Conservation (phyloP, 1,284 basidiomycete genomes). For the Rhodotorula sp. region DNA sequence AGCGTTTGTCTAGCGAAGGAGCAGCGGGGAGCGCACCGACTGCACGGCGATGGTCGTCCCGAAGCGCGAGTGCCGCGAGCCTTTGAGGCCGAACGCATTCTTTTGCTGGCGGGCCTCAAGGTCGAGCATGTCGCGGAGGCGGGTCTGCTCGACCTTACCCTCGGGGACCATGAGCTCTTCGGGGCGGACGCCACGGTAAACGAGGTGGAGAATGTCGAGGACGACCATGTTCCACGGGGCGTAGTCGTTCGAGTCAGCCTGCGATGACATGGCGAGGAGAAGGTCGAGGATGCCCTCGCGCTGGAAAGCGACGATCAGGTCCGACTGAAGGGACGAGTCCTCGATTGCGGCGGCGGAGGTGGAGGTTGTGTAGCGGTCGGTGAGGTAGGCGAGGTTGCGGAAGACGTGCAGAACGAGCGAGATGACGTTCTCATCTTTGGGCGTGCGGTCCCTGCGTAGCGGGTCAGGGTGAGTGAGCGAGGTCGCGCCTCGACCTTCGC, state of each 20-base stretch:
- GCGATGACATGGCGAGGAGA: conserved; percentile 77
- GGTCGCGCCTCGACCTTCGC: neutral
- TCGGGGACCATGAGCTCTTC: conserved; percentile 66
- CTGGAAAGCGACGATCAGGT: conserved; percentile 69
- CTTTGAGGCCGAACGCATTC: conserved; percentile 19
- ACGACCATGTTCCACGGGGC: conserved; percentile 81
- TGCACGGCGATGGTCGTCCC: conserved; percentile 84
- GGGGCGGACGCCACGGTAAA: conserved; percentile 75
- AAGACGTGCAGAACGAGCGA: conserved; percentile 85
- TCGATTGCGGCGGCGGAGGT: conserved; percentile 73
- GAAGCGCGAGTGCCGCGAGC: conserved; percentile 88
- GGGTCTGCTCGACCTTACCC: conserved; percentile 56
- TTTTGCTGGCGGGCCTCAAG: conserved; percentile 20
- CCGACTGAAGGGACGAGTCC: conserved; percentile 63
- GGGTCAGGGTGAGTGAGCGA: neutral
- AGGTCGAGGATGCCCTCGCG: conserved; percentile 75
- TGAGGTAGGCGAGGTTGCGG: conserved; percentile 86
- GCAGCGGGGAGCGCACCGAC: conserved; percentile 46
- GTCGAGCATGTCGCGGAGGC: conserved; percentile 57
- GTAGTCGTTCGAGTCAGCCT: conserved; percentile 71
- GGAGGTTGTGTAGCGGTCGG: conserved; percentile 69
- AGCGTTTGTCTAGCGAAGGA: neutral
- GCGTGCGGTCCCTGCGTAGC: conserved; percentile 60
- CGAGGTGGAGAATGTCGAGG: conserved; percentile 84
- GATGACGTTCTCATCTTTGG: conserved; percentile 80